Evolutionary conservation across 2,329 filamentous ascomycete species (phyloP), one percentile per base, ranked within the genome.

Genomic region (Neoascochyta sp.): DNA sequence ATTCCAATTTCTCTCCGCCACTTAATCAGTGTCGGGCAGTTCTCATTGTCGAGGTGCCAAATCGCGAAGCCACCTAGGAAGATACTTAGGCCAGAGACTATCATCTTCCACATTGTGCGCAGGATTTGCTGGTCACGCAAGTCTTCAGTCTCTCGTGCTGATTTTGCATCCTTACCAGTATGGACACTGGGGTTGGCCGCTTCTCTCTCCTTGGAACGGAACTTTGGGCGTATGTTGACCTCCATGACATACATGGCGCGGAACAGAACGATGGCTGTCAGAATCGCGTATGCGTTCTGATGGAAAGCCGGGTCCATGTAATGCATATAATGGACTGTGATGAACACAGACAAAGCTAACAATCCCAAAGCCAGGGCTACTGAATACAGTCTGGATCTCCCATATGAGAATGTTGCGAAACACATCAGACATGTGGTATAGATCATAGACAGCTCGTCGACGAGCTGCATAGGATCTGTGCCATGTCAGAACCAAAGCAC

Each of bases 251-350:
- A 86, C 69, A 89, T 81, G 48, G 80, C 83, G 18, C 83, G 78
- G 30, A 83, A 67, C 14, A 92, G 71, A 13, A 90, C 78, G 22
- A 80, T 69, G 4, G 73, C 72, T 0, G 86, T 92, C 23, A 93
- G 66, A 3, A 83, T 54, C 2, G 80, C 84, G 48, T 88, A 93
- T 4, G 81, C 82, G 39, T 78, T 80, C 57, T 93, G 86, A 63
- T 93, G 87, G 60, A 93, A 93, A 1, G 77, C 69, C 0, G 87
- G 86, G 43, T 93, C 81, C 55, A 89, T 86, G 10, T 88, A 78
- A 41, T 85, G 78, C 27, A 88, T 83, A 63, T 94, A 94, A 61
- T 83, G 77, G 22, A 83, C 70, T 9, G 86, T 92, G 58, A 93
- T 89, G 50, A 80, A 83, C 16, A 73, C 35, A 4, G 70, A 64